Base-by-base conservation (phyloP, 169 alveolate genomes). In the Cryptosporidium bovis region DNA sequence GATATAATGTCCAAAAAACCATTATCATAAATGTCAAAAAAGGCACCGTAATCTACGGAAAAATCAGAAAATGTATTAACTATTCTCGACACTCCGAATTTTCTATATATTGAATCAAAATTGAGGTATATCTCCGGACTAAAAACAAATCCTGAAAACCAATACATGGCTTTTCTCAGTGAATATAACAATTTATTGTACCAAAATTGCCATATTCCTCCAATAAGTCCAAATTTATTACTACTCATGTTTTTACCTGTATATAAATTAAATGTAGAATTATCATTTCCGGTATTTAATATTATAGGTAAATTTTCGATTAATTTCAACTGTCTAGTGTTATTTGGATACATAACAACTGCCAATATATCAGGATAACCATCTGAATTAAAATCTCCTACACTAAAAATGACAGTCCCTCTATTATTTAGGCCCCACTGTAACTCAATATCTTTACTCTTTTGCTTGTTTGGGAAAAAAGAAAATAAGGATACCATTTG, bases 341-440 rank as follows among this genome's bases (percentile, higher is more conserved):
- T 64, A 77, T 77, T 56, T 5, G 64, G 64, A 10, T 58, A 46
- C 29, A 44, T 62, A 18, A 77, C 50, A 20, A 77, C 55, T 24
- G 87, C 87, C 24, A 77, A 62, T 44, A 92, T 40, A 64, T 92
- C 95, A 16, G 94, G 92, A 36, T 82, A 91, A 15, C 95, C 95
- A 46, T 92, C 90, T 66, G 84, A 58, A 68, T 92, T 90, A 65
- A 83, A 89, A 65, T 92, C 95, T 3, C 94, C 95, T 3, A 77
- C 48, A 60, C 27, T 77, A 13, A 77, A 29, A 27, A 56, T 64
- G 15, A 46, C 50, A 12, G 51, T 33, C 53, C 29, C 31, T 36
- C 48, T 60, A 58, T 36, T 18, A 40, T 60, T 36, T 3, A 10
- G 3, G 2, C 65, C 71, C 87, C 87, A 77, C 18, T 77, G 87